phyloP scores from a whole-genome alignment of 2,329 filamentous ascomycete species.

The Huntiella abstrusa region DNA sequence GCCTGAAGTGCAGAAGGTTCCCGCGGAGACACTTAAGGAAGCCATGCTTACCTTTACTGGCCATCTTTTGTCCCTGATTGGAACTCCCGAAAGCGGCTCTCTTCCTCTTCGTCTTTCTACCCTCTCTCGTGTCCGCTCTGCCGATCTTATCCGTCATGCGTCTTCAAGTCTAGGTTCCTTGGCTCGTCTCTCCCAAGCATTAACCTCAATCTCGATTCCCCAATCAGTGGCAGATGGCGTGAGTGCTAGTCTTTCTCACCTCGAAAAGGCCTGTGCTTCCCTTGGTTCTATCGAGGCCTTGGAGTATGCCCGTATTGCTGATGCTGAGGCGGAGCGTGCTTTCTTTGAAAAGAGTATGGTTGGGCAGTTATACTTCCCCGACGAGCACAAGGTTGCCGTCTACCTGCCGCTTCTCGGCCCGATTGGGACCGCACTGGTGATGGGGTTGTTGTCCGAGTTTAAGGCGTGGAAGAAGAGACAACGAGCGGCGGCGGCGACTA shows the following conservation, averaged over 20 bases:
- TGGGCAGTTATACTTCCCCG: slow-evolving; percentile 92
- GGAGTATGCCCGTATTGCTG: slow-evolving; percentile 64
- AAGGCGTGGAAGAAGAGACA: slow-evolving; percentile 38
- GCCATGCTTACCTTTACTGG: slow-evolving; percentile 80
- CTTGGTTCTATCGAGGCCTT: slow-evolving; percentile 50
- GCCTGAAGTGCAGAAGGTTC: slow-evolving; percentile 31
- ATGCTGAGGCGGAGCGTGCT: slow-evolving; percentile 74
- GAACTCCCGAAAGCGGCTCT: slow-evolving; percentile 65
- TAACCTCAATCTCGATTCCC: slow-evolving; percentile 84
- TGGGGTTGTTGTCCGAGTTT: slow-evolving; percentile 67
- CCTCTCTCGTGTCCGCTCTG: slow-evolving; percentile 66
- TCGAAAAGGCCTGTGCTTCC: slow-evolving; percentile 57
- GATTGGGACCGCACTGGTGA: slow-evolving; percentile 71
- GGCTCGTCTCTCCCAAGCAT: slow-evolving; percentile 62
- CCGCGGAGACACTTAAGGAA: slow-evolving; percentile 48
- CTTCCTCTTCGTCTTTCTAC: slow-evolving; percentile 72
- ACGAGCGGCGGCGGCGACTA: slow-evolving; percentile 22
- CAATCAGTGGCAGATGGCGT: slow-evolving; percentile 73
- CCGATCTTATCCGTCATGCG: slow-evolving; percentile 69
- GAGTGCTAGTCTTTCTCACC: slow-evolving; percentile 55
- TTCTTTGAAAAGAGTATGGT: slow-evolving; percentile 99
- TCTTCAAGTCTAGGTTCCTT: slow-evolving; percentile 89
- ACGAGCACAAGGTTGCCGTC: slow-evolving; percentile 94
- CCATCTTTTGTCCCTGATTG: slow-evolving; percentile 73
- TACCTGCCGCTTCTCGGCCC: slow-evolving; percentile 84